phyloP scores from a whole-genome alignment of 2,329 filamentous ascomycete species.

The Fusarium fracticaudum region DNA sequence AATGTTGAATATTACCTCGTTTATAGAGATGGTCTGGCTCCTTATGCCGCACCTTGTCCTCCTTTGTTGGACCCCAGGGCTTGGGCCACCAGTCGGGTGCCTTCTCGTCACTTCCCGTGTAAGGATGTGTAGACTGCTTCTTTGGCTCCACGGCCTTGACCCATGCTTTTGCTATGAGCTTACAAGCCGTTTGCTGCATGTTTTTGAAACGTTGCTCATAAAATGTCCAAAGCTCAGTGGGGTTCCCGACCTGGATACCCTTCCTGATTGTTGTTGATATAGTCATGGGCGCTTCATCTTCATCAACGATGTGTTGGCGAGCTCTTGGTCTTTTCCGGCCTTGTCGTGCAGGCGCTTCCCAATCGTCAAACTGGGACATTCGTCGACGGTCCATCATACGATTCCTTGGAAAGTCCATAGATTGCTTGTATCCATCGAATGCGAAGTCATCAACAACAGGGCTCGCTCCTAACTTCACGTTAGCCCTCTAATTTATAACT shows the following conservation, averaged over 20 bases:
- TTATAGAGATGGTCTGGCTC: constrained; percentile 80
- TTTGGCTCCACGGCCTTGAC: constrained; percentile 80
- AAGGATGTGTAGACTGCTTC: constrained; percentile 79
- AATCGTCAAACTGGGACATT: constrained; percentile 46
- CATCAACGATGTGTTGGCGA: constrained; percentile 52
- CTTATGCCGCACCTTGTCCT: constrained; percentile 70
- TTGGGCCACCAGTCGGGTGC: constrained; percentile 75
- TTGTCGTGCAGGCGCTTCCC: constrained; percentile 44
- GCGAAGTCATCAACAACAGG: constrained; percentile 47
- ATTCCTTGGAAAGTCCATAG: constrained; percentile 40
- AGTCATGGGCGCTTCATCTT: constrained; percentile 54
- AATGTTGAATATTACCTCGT: constrained; percentile 57
- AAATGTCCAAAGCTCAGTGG: constrained; percentile 64
- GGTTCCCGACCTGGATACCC: constrained; percentile 63
- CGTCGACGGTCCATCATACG: constrained; percentile 46
- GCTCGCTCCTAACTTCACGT: constrained; percentile 42
- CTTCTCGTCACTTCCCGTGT: constrained; percentile 71
- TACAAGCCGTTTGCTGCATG: constrained; percentile 76
- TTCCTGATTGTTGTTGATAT: constrained; percentile 51
- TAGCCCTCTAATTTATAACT: constrained; percentile 1
- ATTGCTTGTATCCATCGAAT: constrained; percentile 42
- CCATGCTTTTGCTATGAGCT: constrained; percentile 78
- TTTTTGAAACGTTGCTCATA: constrained; percentile 70
- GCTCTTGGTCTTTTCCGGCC: constrained; percentile 46
- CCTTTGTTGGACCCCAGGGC: constrained; percentile 59